Percentiles rank a stretch among this genome's conserved stretches.
These are phyloP conservation scores for Amanita fuliginea DNA, from an alignment of 768 basidiomycete genomes.

Conservation along the genomic window DNA sequence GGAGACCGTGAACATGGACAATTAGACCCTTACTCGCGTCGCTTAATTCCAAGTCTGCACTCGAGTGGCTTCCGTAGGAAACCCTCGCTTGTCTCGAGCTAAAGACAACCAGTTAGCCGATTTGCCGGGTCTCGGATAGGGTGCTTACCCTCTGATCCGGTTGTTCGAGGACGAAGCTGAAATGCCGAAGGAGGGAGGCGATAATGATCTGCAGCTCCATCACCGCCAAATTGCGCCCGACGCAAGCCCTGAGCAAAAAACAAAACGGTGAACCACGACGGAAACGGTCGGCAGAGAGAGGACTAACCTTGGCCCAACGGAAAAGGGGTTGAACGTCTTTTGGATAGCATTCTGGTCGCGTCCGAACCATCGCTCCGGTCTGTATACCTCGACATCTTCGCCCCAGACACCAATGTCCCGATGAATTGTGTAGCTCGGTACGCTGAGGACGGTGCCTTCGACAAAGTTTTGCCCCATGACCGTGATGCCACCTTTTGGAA, in stretches of 20 bases:
- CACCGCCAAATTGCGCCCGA: conserved; percentile 73
- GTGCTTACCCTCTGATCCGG: conserved; percentile 43
- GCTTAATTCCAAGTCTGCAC: conserved; percentile 64
- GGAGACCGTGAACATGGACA: neutral
- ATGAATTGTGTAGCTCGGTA: conserved; percentile 79
- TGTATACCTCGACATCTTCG: conserved; percentile 56
- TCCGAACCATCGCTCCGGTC: conserved; percentile 85
- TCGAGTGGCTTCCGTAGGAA: conserved; percentile 77
- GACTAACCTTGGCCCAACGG: conserved; percentile 63
- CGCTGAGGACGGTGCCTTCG: conserved; percentile 66
- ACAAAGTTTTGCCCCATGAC: conserved; percentile 50
- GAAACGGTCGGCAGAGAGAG: neutral
- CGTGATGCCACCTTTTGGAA: conserved; percentile 64
- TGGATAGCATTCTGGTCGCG: conserved; percentile 47
- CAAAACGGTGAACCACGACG: neutral
- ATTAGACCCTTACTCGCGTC: conserved; percentile 27
- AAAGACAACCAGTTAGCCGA: neutral
- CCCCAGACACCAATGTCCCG: conserved; percentile 69
- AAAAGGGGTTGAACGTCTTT: conserved; percentile 79
- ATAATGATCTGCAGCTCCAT: conserved; percentile 76
- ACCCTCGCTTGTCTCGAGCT: conserved; percentile 74
- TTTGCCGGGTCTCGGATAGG: neutral
- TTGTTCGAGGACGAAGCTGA: conserved; percentile 57
- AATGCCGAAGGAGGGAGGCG: conserved; percentile 69
- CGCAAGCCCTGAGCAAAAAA: conserved; percentile 48